A percentile compares a stretch with the other conserved stretches of the same genome.
phyloP scores from a whole-genome alignment of 1,139 yeast species.

The Arxiozyma telluris region DNA sequence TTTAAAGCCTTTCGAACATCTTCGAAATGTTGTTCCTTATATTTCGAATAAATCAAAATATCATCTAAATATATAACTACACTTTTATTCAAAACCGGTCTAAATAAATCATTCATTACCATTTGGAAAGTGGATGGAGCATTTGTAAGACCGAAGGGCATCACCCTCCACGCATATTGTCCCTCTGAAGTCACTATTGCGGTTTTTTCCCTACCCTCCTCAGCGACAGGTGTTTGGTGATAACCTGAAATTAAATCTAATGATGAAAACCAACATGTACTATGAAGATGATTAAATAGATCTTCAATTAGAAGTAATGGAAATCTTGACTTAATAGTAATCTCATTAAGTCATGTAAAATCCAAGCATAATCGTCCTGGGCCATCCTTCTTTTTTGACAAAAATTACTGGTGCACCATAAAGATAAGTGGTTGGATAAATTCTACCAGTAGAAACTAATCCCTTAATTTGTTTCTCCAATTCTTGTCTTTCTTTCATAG shows the following conservation, averaged over 20 bases:
- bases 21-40: no score
- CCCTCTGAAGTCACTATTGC: conserved; percentile 9
- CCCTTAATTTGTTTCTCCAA: neutral
- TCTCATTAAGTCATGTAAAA: conserved; percentile 16
- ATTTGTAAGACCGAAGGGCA: conserved; percentile 7
- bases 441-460: neutral
- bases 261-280: conserved; percentile 1
- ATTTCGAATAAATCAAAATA: no score
- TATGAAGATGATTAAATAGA: conserved; percentile 4
- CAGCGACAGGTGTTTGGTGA: conserved; percentile 7
- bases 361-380: conserved; percentile 19
- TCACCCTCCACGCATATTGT: conserved; percentile 5
- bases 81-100: no score
- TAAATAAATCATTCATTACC: conserved; percentile 10
- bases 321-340: conserved; percentile 14
- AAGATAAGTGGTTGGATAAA: neutral
- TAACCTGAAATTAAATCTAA: conserved; percentile 8
- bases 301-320: conserved; percentile 21
- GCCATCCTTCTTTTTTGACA: conserved; percentile 19
- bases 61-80: no score
- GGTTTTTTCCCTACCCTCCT: conserved; percentile 6
- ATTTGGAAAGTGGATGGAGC: conserved; percentile 6
- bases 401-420: conserved; percentile 5
- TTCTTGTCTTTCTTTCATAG: neutral
- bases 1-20: no score